These are phyloP conservation scores for Amaranthus palmeri DNA, from an alignment of 148 eudicot species.

Conservation along the genomic window DNA sequence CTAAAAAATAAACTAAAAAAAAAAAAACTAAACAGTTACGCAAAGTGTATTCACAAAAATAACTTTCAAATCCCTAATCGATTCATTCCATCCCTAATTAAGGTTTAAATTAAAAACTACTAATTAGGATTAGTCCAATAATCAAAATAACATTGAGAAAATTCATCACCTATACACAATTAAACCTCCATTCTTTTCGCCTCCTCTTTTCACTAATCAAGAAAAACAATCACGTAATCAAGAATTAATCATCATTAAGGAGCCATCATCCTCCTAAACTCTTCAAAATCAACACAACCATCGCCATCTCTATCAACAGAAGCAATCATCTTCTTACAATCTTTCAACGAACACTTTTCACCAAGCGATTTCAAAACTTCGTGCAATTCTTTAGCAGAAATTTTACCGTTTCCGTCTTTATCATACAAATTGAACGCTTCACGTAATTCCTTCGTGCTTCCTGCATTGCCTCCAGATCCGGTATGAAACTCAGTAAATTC, in stretches of 20 bases:
- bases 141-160: neutral
- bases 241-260: neutral
- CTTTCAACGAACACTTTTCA: constrained; percentile 48
- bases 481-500: constrained; percentile 63
- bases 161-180: constrained; percentile 14
- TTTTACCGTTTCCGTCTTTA: constrained; percentile 57
- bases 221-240: neutral
- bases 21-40: neutral
- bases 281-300: constrained; percentile 68
- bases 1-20: neutral
- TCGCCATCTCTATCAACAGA: constrained; percentile 74
- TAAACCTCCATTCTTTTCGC: neutral
- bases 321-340: constrained; percentile 56
- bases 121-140: neutral
- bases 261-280: constrained; percentile 87
- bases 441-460: constrained; percentile 33
- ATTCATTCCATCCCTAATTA: neutral
- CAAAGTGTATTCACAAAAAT: constrained; percentile 14
- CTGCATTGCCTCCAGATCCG: constrained; percentile 33
- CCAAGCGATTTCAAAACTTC: constrained; percentile 54
- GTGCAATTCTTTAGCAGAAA: constrained; percentile 60
- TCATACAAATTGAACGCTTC: constrained; percentile 73
- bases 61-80: neutral
- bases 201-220: neutral
- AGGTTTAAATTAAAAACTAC: neutral